Percentiles rank a stretch among this genome's conserved stretches.
Conservation (phyloP, 768 basidiomycete species). For the Boletus pseudo-olivaceus region DNA sequence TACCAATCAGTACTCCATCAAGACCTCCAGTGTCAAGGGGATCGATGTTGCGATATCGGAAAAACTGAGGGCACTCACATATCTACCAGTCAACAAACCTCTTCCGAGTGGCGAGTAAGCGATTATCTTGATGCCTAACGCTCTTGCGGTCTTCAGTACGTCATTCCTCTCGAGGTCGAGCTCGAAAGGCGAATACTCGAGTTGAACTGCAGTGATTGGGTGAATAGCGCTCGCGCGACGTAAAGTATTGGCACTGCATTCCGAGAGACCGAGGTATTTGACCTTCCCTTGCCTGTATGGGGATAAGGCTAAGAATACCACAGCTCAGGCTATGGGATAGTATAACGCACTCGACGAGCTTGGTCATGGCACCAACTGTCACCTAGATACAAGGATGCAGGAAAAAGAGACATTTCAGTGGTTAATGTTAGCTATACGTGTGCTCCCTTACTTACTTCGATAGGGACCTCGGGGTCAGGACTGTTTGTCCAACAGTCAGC, state of each 20-base stretch:
- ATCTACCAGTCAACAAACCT: constrained; percentile 47
- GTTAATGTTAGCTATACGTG: background rate
- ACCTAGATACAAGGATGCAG: constrained; percentile 16
- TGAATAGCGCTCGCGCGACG: constrained; percentile 50
- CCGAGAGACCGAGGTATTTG: constrained; percentile 52
- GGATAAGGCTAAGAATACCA: constrained; percentile 1
- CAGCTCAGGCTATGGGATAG: background rate
- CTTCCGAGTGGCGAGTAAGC: constrained; percentile 53
- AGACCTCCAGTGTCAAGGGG: background rate
- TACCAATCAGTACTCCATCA: background rate
- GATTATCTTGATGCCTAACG: constrained; percentile 47
- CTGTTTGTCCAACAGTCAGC: constrained; percentile 15
- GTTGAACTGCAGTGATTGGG: constrained; percentile 47
- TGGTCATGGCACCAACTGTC: constrained; percentile 48
- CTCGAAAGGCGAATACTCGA: constrained; percentile 50
- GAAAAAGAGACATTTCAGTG: background rate
- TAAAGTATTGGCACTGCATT: constrained; percentile 43
- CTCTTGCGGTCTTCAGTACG: constrained; percentile 42
- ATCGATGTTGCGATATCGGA: too few species aligned
- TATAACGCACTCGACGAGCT: constrained; percentile 45
- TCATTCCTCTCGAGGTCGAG: constrained; percentile 46
- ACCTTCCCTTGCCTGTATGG: constrained; percentile 36
- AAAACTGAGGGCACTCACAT: constrained; percentile 24
- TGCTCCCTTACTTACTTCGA: constrained; percentile 36
- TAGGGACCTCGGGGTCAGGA: constrained; percentile 41